A percentile compares a stretch with the other conserved stretches of the same genome.
phyloP scores from a whole-genome alignment of 495 filamentous ascomycete species.

The Hyaloscypha bicolor region DNA sequence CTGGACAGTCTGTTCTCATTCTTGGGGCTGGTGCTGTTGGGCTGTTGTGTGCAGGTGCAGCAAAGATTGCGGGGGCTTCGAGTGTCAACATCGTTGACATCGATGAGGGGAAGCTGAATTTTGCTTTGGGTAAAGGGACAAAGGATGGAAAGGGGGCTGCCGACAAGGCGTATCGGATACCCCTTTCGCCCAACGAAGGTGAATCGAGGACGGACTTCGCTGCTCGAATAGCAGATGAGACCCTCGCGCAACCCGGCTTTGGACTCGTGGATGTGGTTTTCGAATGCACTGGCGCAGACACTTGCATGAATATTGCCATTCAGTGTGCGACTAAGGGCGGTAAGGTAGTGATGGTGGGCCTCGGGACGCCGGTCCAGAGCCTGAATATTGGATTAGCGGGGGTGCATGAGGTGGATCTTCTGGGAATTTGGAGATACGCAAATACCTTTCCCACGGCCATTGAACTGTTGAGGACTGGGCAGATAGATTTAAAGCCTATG shows the following conservation, averaged over 20 bases:
- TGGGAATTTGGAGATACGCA: constrained; percentile 89
- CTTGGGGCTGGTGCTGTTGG: constrained; percentile 83
- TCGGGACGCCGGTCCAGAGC: constrained; percentile 87
- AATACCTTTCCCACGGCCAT: constrained; percentile 77
- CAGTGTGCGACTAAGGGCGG: constrained; percentile 71
- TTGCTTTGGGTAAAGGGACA: constrained; percentile 50
- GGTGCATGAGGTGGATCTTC: constrained; percentile 81
- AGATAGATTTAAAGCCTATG: too few relatives aligned
- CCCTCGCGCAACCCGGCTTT: constrained; percentile 35
- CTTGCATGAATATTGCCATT: constrained; percentile 80
- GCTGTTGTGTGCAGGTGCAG: constrained; percentile 65
- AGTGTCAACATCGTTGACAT: constrained; percentile 76
- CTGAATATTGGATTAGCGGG: constrained; percentile 80
- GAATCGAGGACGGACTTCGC: constrained; percentile 62
- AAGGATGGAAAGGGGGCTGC: constrained; percentile 59
- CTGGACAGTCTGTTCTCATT: constrained; percentile 58
- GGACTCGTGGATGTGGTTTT: constrained; percentile 62
- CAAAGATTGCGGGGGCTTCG: constrained; percentile 55
- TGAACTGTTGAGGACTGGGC: constrained; percentile 31
- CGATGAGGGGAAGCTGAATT: constrained; percentile 65
- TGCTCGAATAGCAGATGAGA: constrained; percentile 40
- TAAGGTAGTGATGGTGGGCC: constrained; percentile 82
- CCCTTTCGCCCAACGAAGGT: constrained; percentile 58
- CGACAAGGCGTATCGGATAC: constrained; percentile 47
- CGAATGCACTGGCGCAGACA: constrained; percentile 87